A percentile compares a stretch with the other conserved stretches of the same genome.
Evolutionary conservation across 768 basidiomycete species (phyloP).

Genomic region (Mycena pura): DNA sequence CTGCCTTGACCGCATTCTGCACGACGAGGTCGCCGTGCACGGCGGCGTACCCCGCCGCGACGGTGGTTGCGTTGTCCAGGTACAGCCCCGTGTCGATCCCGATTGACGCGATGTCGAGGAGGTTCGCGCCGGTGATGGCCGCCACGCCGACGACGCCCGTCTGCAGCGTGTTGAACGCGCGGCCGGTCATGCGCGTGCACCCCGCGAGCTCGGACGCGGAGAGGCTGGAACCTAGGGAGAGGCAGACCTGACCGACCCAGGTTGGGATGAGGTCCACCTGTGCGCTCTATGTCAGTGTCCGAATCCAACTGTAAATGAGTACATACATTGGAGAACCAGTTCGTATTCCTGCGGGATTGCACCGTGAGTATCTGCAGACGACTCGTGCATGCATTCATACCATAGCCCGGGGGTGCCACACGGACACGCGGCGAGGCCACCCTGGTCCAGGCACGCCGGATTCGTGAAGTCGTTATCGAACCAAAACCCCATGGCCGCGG

Average conservation of each 20-base stretch:
- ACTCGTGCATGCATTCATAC: constrained; percentile 14
- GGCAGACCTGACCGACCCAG: constrained; percentile 54
- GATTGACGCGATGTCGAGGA: constrained; percentile 55
- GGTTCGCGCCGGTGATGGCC: constrained; percentile 60
- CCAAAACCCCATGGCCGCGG: constrained; percentile 57
- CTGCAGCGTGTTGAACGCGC: constrained; percentile 48
- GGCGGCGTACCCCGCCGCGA: constrained; percentile 41
- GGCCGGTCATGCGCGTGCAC: constrained; percentile 49
- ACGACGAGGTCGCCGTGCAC: constrained; percentile 50
- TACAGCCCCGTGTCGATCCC: constrained; percentile 48
- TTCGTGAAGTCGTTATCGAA: constrained; percentile 57
- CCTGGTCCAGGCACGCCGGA: constrained; percentile 51
- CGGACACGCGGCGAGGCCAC: constrained; percentile 51
- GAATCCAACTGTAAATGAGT: background rate
- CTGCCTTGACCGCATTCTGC: constrained; percentile 41
- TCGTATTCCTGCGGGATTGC: constrained; percentile 49
- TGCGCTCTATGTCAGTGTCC: background rate
- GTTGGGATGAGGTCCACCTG: constrained; percentile 60
- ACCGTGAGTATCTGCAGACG: constrained; percentile 8
- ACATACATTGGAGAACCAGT: constrained; percentile 58
- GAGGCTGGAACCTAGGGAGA: constrained; percentile 49
- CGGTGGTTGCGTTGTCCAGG: constrained; percentile 34
- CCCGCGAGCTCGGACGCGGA: constrained; percentile 38
- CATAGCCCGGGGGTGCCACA: constrained; percentile 52
- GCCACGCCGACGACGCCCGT: constrained; percentile 46